These are phyloP conservation scores for Termitomyces bulborhizus DNA, from an alignment of 768 basidiomycete genomes.

Conservation along the genomic window DNA sequence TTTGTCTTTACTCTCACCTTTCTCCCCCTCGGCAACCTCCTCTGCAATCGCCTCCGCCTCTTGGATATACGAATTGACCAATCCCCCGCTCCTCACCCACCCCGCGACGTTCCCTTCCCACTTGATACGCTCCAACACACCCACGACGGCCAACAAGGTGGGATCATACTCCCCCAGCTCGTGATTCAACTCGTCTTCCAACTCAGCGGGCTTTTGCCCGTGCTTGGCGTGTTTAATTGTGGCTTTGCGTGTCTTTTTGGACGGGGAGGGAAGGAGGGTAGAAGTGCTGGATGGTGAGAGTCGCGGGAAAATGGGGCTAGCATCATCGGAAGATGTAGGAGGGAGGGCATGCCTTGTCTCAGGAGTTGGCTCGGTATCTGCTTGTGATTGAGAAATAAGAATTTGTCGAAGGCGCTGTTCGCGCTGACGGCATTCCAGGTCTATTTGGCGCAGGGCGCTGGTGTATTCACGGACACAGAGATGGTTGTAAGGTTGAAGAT, in stretches of 20 bases:
- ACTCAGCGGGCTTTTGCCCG: not conserved
- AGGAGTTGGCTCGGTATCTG: not conserved
- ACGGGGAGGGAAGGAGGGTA: not conserved
- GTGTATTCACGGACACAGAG: conserved; percentile 70
- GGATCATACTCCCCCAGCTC: conserved; percentile 33
- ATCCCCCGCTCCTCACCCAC: conserved; percentile 38
- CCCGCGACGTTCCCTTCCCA: conserved; percentile 57
- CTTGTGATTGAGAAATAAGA: not conserved
- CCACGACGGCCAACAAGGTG: conserved; percentile 60
- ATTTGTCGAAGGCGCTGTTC: conserved; percentile 6
- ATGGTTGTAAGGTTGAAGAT: conserved; percentile 77
- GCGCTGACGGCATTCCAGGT: conserved; percentile 2
- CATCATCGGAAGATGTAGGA: not conserved
- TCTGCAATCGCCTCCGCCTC: not conserved
- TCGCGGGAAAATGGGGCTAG: not conserved
- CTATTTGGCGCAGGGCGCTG: conserved; percentile 6
- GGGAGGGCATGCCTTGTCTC: not conserved
- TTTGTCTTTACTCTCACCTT: not conserved
- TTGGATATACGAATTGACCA: not conserved
- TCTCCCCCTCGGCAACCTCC: not conserved
- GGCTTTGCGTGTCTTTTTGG: conserved; percentile 11
- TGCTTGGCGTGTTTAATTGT: conserved; percentile 3
- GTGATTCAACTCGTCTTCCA: not conserved
- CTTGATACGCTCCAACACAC: conserved; percentile 56
- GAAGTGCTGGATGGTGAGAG: not conserved